Conservation (phyloP, 2,329 filamentous ascomycete genomes). For the Myotisia sp. region DNA sequence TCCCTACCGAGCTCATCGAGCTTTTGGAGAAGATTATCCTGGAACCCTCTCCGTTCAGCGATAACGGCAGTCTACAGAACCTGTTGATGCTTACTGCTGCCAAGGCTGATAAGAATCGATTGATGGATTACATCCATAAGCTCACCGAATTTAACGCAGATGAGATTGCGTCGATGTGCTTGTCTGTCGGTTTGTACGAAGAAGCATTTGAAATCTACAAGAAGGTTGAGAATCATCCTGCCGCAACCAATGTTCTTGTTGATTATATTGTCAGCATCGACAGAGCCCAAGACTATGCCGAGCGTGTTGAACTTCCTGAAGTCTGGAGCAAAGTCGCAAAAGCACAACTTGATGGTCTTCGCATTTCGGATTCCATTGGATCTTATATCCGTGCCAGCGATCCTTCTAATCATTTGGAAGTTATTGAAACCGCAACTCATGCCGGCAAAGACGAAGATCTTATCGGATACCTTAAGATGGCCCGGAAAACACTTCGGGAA, state of each 20-base stretch:
- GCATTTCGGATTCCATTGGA: conserved; percentile 81
- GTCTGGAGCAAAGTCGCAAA: conserved; percentile 99
- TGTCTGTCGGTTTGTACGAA: conserved; percentile 86
- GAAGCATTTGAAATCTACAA: conserved; percentile 98
- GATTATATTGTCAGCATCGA: conserved; percentile 98
- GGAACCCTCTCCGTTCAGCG: conserved; percentile 97
- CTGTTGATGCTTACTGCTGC: conserved; percentile 89
- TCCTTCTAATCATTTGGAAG: conserved; percentile 82
- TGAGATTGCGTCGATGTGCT: conserved; percentile 84
- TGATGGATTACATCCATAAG: conserved; percentile 92
- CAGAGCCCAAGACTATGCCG: conserved; percentile 86
- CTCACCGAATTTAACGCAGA: conserved; percentile 80
- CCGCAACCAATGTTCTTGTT: conserved; percentile 80
- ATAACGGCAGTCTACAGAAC: conserved; percentile 94
- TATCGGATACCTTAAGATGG: conserved; percentile 92
- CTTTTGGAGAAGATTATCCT: conserved; percentile 97
- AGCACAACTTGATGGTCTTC: conserved; percentile 89
- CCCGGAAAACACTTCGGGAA: conserved; percentile 89
- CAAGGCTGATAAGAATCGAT: conserved; percentile 85
- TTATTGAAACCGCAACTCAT: conserved; percentile 88
- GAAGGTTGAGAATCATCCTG: conserved; percentile 80
- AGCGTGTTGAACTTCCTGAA: conserved; percentile 82
- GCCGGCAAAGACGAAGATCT: conserved; percentile 97
- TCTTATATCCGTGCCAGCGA: conserved; percentile 95
- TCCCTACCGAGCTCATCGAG: conserved; percentile 90